Conservation (phyloP, 257 asterid genomes). For the Fraxinus excelsior region DNA sequence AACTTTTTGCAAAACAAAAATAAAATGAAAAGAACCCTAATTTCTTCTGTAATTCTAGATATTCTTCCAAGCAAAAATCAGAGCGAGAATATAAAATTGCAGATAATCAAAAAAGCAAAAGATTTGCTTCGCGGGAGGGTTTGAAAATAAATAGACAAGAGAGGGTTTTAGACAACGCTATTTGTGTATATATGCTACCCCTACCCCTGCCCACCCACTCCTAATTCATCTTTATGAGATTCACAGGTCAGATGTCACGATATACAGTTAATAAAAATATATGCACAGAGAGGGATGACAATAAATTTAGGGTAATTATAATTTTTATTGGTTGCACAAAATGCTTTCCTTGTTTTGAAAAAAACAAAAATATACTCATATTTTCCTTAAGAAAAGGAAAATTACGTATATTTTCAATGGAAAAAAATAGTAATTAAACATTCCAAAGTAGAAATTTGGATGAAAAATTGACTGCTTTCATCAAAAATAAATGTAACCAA, state of each 20-base stretch:
- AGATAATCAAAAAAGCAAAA: conserved; percentile 25
- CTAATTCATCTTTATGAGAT: not conserved
- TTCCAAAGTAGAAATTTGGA: too few relatives aligned
- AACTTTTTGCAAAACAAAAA: not conserved
- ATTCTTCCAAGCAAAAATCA: conserved; percentile 1
- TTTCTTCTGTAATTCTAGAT: not conserved
- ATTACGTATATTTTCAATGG: too few relatives aligned
- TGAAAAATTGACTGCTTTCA: too few relatives aligned
- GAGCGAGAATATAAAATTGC: not conserved
- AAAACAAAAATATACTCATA: too few relatives aligned
- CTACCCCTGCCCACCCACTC: not conserved
- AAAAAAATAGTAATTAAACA: too few relatives aligned
- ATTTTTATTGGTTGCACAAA: too few relatives aligned
- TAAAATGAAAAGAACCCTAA: conserved; percentile 4
- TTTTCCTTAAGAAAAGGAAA: too few relatives aligned
- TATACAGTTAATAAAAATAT: not conserved
- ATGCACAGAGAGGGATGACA: too few relatives aligned
- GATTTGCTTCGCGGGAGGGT: conserved; percentile 63
- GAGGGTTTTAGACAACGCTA: conserved; percentile 1
- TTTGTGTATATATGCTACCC: not conserved
- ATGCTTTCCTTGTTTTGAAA: too few relatives aligned
- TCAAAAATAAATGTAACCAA: too few relatives aligned
- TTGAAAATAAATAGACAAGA: conserved; percentile 43
- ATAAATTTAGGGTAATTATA: too few relatives aligned
- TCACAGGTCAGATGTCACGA: not conserved